These are phyloP conservation scores for Leccinum griseonigrum DNA, from an alignment of 1,284 basidiomycete species.

Conservation along the genomic window DNA sequence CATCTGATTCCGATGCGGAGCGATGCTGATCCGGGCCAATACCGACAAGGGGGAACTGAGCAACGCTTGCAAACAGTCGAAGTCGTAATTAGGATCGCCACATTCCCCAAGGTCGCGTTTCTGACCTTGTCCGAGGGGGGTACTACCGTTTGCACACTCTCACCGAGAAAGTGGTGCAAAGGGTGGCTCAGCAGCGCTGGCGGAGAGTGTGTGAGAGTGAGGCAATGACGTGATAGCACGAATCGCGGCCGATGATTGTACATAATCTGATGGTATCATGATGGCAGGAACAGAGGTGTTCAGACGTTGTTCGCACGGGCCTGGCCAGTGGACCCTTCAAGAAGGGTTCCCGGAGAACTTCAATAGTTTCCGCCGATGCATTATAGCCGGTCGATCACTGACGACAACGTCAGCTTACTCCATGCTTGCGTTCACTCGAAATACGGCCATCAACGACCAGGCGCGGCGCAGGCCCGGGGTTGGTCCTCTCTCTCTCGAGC, in stretches of 20 bases:
- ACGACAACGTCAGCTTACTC: too few relatives aligned
- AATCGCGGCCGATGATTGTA: background rate
- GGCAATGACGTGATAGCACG: background rate
- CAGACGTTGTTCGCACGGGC: too few relatives aligned
- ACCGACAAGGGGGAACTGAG: background rate
- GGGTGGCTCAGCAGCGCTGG: background rate
- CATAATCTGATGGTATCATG: background rate
- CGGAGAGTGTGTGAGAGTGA: background rate
- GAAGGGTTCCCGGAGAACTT: too few relatives aligned
- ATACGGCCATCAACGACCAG: too few relatives aligned
- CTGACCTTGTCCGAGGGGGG: background rate
- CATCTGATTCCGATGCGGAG: background rate
- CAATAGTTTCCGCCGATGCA: too few relatives aligned
- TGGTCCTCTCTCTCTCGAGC: too few relatives aligned
- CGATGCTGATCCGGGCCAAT: background rate
- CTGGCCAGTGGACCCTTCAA: too few relatives aligned
- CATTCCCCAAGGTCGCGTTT: background rate
- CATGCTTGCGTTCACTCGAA: too few relatives aligned
- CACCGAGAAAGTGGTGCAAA: background rate
- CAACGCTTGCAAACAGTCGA: background rate
- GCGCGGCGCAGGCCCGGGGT: too few relatives aligned
- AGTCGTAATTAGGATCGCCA: background rate
- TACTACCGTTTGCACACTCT: background rate
- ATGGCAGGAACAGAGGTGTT: too few relatives aligned
- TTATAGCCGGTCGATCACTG: too few relatives aligned